These are phyloP conservation scores for Rhynchospora tenuis DNA, from an alignment of 176 grass and related monocot species.

Conservation along the genomic window DNA sequence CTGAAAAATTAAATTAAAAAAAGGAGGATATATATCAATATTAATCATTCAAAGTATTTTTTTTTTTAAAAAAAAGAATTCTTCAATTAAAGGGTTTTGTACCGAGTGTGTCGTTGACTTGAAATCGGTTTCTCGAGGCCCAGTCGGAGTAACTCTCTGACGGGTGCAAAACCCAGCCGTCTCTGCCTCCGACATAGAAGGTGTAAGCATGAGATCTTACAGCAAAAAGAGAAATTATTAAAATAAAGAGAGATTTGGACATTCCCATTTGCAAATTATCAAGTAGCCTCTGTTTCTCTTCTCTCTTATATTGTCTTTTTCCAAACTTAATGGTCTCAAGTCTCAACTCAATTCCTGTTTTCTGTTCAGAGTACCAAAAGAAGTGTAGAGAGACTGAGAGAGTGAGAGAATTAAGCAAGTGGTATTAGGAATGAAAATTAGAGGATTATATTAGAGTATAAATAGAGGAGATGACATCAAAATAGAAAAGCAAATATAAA, in stretches of 20 bases:
- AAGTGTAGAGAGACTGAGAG: background rate
- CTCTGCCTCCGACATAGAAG: constrained; percentile 39
- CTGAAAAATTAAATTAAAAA: background rate
- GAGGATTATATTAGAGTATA: background rate
- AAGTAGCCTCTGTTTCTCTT: background rate
- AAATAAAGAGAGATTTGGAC: background rate
- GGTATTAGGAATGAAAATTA: background rate
- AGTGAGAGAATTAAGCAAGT: background rate
- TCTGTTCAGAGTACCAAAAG: background rate
- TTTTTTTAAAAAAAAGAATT: background rate
- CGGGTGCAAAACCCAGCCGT: constrained; percentile 34
- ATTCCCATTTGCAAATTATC: constrained; percentile 2
- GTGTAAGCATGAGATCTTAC: constrained; percentile 6
- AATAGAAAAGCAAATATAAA: background rate
- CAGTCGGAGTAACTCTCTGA: constrained; percentile 38
- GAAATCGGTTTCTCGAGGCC: constrained; percentile 32
- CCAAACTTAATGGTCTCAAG: background rate
- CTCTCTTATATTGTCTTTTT: background rate
- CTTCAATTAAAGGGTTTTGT: background rate
- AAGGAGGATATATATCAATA: background rate
- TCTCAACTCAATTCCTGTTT: background rate
- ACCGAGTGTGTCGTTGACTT: constrained; percentile 46
- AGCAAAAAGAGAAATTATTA: constrained; percentile 8
- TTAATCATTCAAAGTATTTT: background rate
- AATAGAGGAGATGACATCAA: background rate